These are phyloP conservation scores for Phascolomyces articulosus DNA, from an alignment of 371 early-diverging fungal species.

Conservation along the genomic window DNA sequence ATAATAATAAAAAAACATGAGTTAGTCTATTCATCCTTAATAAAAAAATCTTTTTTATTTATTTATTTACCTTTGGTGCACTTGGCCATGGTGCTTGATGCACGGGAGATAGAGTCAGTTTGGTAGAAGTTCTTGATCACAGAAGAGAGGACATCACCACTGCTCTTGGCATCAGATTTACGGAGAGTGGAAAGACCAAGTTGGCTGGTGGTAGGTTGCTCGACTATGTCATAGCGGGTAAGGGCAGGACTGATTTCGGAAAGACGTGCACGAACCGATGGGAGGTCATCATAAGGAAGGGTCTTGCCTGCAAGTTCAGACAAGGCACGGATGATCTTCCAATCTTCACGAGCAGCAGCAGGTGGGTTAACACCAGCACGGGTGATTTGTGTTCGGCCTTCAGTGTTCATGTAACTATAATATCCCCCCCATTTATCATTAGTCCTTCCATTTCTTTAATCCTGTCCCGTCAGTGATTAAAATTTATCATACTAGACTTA, in stretches of 20 bases:
- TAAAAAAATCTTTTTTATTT: no score
- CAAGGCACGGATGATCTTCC: slow-evolving; percentile 97
- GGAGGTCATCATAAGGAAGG: slow-evolving; percentile 89
- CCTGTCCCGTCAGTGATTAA: no score
- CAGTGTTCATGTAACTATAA: slow-evolving; percentile 79
- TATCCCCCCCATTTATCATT: background rate
- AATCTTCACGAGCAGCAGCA: slow-evolving; percentile 94
- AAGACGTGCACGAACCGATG: slow-evolving; percentile 83
- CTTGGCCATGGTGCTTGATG: slow-evolving; percentile 97
- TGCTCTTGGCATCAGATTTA: slow-evolving; percentile 44
- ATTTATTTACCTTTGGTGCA: slow-evolving; percentile 70
- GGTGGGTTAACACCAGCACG: slow-evolving; percentile 93
- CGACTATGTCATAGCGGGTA: slow-evolving; percentile 74
- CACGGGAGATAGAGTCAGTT: slow-evolving; percentile 92
- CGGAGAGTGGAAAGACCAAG: slow-evolving; percentile 68
- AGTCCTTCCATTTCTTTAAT: background rate
- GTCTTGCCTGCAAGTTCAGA: slow-evolving; percentile 88
- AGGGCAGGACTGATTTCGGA: slow-evolving; percentile 86
- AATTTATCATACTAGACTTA: slow-evolving; percentile 35
- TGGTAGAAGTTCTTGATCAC: slow-evolving; percentile 91
- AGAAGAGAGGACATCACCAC: slow-evolving; percentile 50
- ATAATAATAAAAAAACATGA: no score
- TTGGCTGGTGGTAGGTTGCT: slow-evolving; percentile 57
- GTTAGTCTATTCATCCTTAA: no score
- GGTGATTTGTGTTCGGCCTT: slow-evolving; percentile 92